Conservation (phyloP, 345 rosid species). For the Citrus sp. region DNA sequence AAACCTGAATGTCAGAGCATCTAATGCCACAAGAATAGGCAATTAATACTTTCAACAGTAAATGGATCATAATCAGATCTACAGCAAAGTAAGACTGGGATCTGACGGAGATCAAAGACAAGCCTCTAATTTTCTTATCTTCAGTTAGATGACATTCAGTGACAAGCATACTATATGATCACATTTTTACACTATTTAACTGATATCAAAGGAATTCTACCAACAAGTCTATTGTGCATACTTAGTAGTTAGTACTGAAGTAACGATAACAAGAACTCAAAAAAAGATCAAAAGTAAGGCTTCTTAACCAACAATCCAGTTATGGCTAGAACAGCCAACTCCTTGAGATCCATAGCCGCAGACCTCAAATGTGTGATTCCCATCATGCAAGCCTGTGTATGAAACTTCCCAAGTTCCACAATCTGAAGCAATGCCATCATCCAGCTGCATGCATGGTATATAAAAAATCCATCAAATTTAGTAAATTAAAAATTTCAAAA, state of each 20-base stretch:
- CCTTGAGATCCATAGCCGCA: constrained; percentile 49
- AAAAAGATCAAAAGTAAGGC: constrained; percentile 21
- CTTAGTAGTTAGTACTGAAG: background rate
- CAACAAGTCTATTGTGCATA: background rate
- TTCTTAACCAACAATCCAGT: constrained; percentile 84
- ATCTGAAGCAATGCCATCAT: constrained; percentile 48
- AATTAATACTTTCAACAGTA: background rate
- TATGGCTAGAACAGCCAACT: constrained; percentile 55
- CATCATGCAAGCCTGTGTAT: constrained; percentile 63
- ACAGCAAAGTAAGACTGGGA: background rate
- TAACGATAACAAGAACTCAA: constrained; percentile 10
- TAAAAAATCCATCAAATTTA: background rate
- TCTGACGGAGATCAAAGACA: background rate
- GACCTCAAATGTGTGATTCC: constrained; percentile 74
- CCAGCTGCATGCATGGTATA: constrained; percentile 57
- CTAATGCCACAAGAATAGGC: background rate
- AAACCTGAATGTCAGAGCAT: background rate
- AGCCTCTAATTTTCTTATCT: background rate
- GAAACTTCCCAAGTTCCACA: constrained; percentile 46
- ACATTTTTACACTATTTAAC: background rate
- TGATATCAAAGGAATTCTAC: background rate
- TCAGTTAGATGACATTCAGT: background rate
- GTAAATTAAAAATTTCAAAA: background rate
- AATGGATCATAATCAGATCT: background rate
- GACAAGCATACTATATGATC: background rate